Base-by-base conservation (phyloP, 805 yeast genomes). In the Lipomyces spencermartinsiae region DNA sequence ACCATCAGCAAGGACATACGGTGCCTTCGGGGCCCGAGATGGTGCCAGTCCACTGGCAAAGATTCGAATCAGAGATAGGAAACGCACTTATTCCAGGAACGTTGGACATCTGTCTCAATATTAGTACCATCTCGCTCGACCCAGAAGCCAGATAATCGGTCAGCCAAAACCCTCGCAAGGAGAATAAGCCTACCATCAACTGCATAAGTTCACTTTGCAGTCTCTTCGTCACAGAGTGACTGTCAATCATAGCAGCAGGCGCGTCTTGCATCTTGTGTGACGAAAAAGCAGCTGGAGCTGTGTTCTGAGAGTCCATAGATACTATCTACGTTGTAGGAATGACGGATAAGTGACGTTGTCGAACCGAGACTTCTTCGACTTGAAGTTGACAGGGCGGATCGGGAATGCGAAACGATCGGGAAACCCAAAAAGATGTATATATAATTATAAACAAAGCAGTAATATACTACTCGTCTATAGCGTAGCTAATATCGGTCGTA, bases 1-100 rank as follows among this genome's bases (percentile, higher is more conserved):
- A 10, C 16, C 19, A 58, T 25, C 49, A 29, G 35, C 0, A 14
- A 19, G 10, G 14, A 63, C 74, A 22, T 68, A 73, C 74, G 2
- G 91, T 86, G 10, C 80, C 89, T 22, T 74, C 73, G 2, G 89
- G 89, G 1, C 91, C 91, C 46, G 82, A 84, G 58, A 87, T 81
- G 34, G 86, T 81, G 35, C 87, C 90, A 1, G 83, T 83, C 90
- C 90, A 87, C 61, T 78, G 78, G 58, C 84, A 80, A 63, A 87
- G 77, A 72, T 87, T 82, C 9, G 84, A 76, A 71, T 86, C 88
- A 22, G 83, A 78, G 58, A 78, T 83, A 1, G 89, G 89, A 71
- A 86, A 86, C 2, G 88, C 87, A 43, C 84, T 80, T 35, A 86
- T 77, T 1, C 88, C 88, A 1, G 86, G 84, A 1, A 84, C 78